Percentiles rank a stretch among this genome's conserved stretches.
phyloP scores from a whole-genome alignment of 805 yeast species.

The Candida endomychidarum region DNA sequence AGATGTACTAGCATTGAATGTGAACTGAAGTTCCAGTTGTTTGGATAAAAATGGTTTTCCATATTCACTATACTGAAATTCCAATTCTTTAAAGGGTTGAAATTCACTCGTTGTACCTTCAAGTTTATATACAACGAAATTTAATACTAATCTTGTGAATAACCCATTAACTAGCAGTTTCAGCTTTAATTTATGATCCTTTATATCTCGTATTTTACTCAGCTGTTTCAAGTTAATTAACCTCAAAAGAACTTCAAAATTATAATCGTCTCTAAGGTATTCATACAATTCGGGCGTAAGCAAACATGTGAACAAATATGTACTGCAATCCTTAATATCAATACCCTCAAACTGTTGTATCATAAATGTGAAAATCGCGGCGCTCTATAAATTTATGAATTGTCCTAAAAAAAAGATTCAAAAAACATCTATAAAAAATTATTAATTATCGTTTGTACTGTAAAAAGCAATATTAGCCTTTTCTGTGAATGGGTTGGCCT shows the following conservation, averaged over 20 bases:
- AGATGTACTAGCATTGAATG: constrained; percentile 64
- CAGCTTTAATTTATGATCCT: constrained; percentile 30
- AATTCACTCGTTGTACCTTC: constrained; percentile 5
- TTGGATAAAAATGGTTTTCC: constrained; percentile 57
- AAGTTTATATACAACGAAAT: constrained; percentile 21
- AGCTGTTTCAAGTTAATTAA: constrained; percentile 41
- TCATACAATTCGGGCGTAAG: constrained; percentile 14
- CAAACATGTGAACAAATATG: constrained; percentile 16
- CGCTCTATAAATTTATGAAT: background rate
- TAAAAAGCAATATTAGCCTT: constrained; percentile 1
- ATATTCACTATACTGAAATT: constrained; percentile 31
- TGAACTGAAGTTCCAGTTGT: background rate
- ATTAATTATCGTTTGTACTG: background rate
- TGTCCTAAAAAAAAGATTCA: no score
- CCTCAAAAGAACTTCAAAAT: constrained; percentile 52
- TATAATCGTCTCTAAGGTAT: constrained; percentile 32
- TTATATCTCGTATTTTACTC: constrained; percentile 38
- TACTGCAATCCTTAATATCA: background rate
- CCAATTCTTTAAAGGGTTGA: constrained; percentile 23
- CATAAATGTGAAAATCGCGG: constrained; percentile 3
- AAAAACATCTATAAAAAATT: no score
- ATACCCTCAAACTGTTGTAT: background rate
- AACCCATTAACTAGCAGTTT: constrained; percentile 47
- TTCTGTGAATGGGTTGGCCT: constrained; percentile 14
- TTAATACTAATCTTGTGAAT: constrained; percentile 44